Percentiles rank a stretch among this genome's conserved stretches.
These are phyloP conservation scores for Ceriops tagal DNA, from an alignment of 345 rosid species.

Conservation along the genomic window DNA sequence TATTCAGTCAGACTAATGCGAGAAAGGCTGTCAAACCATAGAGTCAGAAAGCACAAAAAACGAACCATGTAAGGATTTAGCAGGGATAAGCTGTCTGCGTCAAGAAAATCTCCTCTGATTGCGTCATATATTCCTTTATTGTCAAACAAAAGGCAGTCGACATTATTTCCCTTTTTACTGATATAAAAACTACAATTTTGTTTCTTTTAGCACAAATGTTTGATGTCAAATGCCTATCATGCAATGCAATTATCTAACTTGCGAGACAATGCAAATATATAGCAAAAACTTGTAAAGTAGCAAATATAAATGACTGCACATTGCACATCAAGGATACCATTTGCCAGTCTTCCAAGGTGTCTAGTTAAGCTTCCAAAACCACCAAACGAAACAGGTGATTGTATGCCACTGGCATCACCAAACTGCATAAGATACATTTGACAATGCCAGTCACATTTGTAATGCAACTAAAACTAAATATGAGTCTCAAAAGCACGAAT, in stretches of 20 bases:
- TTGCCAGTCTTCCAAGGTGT: conserved; percentile 79
- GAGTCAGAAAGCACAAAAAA: conserved; percentile 10
- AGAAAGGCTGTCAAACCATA: background rate
- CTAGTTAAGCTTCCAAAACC: conserved; percentile 98
- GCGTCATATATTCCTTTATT: conserved; percentile 77
- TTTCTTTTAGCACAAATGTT: no score
- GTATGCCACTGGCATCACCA: conserved; percentile 99
- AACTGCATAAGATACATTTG: conserved; percentile 50
- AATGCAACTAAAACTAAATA: conserved; percentile 2
- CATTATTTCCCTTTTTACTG: conserved; percentile 11
- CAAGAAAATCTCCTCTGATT: conserved; percentile 61
- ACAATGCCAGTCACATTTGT: conserved; percentile 15
- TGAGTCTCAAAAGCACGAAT: conserved; percentile 11
- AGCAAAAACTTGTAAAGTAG: no score
- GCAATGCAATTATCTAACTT: no score
- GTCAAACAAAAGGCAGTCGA: conserved; percentile 1
- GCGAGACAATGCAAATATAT: no score
- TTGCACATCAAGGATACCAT: conserved; percentile 37
- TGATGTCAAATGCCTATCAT: no score
- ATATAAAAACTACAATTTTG: background rate
- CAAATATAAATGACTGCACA: background rate
- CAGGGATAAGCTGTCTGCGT: conserved; percentile 71
- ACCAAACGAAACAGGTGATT: conserved; percentile 96
- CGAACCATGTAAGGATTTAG: conserved; percentile 93
- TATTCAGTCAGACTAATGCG: conserved; percentile 6